Percentiles rank a stretch among this genome's conserved stretches.
Conservation (phyloP, 2,329 filamentous ascomycete species). For the Colletotrichum orbiculare region DNA sequence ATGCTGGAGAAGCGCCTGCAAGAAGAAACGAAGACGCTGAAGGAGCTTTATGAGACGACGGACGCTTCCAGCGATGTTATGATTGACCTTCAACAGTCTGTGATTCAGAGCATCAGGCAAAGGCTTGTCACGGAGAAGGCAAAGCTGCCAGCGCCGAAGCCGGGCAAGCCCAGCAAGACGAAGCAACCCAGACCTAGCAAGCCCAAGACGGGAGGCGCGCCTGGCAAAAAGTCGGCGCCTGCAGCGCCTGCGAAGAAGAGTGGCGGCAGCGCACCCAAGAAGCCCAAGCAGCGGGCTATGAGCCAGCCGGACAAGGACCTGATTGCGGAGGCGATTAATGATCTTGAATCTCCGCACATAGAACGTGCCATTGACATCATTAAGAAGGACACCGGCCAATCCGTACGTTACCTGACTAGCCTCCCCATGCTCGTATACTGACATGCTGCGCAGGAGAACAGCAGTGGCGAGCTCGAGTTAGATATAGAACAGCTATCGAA, state of each 20-base stretch:
- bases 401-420: slow-evolving; percentile 63
- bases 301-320: slow-evolving; percentile 88
- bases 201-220: slow-evolving; percentile 51
- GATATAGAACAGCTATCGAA: slow-evolving; percentile 68
- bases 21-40: slow-evolving; percentile 70
- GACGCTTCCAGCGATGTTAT: slow-evolving; percentile 63
- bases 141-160: slow-evolving; percentile 65
- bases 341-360: slow-evolving; percentile 82
- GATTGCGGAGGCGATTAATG: slow-evolving; percentile 86
- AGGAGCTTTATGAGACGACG: slow-evolving; percentile 59
- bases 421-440: slow-evolving; percentile 24
- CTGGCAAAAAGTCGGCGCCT: slow-evolving; percentile 55
- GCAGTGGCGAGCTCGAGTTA: slow-evolving; percentile 68
- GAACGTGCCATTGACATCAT: slow-evolving; percentile 89
- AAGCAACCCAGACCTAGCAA: slow-evolving; percentile 65
- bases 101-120: slow-evolving; percentile 74
- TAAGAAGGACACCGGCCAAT: slow-evolving; percentile 83
- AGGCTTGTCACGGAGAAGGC: slow-evolving; percentile 80
- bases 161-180: slow-evolving; percentile 70
- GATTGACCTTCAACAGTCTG: slow-evolving; percentile 67
- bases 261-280: slow-evolving; percentile 58
- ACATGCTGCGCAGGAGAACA: slow-evolving; percentile 60
- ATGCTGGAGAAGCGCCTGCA: slow-evolving; percentile 62
- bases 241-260: slow-evolving; percentile 47
- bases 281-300: slow-evolving; percentile 67